Conservation (phyloP, 2,329 filamentous ascomycete genomes). For the Colletotrichum musicola region DNA sequence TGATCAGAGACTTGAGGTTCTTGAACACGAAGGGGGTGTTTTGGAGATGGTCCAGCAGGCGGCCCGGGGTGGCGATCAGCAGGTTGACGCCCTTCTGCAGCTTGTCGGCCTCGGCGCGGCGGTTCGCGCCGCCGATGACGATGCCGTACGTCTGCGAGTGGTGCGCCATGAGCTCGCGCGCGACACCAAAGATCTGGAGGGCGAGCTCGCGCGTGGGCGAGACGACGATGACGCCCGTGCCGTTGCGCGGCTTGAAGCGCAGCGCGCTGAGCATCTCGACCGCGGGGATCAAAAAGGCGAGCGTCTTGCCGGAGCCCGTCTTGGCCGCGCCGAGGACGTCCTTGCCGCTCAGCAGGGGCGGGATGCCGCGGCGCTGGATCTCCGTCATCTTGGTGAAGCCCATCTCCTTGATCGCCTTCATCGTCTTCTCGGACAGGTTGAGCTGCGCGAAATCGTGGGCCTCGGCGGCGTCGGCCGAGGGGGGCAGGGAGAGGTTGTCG, state of each 20-base stretch:
- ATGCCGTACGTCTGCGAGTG: conserved; percentile 97
- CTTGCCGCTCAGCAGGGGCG: conserved; percentile 87
- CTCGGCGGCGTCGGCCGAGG: conserved; percentile 69
- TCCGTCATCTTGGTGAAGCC: conserved; percentile 96
- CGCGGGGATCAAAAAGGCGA: conserved; percentile 94
- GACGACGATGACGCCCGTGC: conserved; percentile 90
- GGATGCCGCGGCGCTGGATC: conserved; percentile 90
- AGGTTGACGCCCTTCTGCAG: conserved; percentile 94
- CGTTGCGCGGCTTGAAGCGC: conserved; percentile 94
- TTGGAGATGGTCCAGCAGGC: conserved; percentile 92
- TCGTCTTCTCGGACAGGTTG: conserved; percentile 87
- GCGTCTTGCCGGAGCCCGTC: conserved; percentile 94
- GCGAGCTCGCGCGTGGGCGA: conserved; percentile 95
- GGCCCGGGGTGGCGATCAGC: conserved; percentile 91
- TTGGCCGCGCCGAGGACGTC: conserved; percentile 97
- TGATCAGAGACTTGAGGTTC: conserved; percentile 91
- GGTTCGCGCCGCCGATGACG: conserved; percentile 94
- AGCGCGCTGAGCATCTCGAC: conserved; percentile 92
- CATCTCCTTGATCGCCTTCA: conserved; percentile 91
- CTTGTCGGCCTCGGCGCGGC: conserved; percentile 92
- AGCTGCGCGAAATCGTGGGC: conserved; percentile 83
- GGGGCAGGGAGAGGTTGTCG: conserved; percentile 61
- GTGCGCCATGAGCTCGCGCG: conserved; percentile 89
- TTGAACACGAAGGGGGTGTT: conserved; percentile 94
- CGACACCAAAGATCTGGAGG: conserved; percentile 95